Base-by-base conservation (phyloP, 495 filamentous ascomycete genomes). In the Xylaria cubensis region DNA sequence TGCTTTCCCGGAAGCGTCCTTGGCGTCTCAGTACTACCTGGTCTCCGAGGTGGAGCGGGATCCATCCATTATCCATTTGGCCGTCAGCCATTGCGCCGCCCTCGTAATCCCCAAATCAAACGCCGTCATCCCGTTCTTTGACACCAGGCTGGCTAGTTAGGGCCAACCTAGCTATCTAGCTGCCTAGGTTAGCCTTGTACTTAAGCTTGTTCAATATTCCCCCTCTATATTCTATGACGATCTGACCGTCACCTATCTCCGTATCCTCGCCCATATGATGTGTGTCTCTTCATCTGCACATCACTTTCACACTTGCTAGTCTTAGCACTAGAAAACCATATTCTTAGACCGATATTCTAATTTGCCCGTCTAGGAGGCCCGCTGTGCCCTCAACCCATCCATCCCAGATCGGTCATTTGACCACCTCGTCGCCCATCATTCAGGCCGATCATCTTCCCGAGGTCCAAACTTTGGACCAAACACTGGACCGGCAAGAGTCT, bases 381-480 rank as follows among this genome's bases (percentile, higher is more conserved):
- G 69, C 92, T 89, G 74, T 83, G 82, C 70, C 86, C 67, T 90
- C 91, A 53, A 86, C 90, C 39, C 91, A 91, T 80, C 86, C 91
- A 48, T 95, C 93, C 36, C 93, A 96, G 78, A 85, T 90, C 73
- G 93, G 91, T 69, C 92, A 93, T 80, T 85, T 95, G 67, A 95
- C 94, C 39, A 89, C 92, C 15, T 95, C 93, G 19, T 95, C 94
- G 34, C 94, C 93, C 39, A 82, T 94, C 65, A 88, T 96, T 44
- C 90, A 91, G 74, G 80, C 82, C 17, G 77, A 79, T 81, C 75
- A 88, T 84, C 65, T 86, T 82, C 72, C 84, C 80, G 71, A 84
- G 48, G 64, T 77, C 53, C 77, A 81, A 61, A 69, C 72, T 50
- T 70, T 76, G 50, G 77, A 79, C 53, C 77, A 81, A 61, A 68